Base-by-base conservation (phyloP, 257 asterid genomes). In the Solanum phureja region DNA sequence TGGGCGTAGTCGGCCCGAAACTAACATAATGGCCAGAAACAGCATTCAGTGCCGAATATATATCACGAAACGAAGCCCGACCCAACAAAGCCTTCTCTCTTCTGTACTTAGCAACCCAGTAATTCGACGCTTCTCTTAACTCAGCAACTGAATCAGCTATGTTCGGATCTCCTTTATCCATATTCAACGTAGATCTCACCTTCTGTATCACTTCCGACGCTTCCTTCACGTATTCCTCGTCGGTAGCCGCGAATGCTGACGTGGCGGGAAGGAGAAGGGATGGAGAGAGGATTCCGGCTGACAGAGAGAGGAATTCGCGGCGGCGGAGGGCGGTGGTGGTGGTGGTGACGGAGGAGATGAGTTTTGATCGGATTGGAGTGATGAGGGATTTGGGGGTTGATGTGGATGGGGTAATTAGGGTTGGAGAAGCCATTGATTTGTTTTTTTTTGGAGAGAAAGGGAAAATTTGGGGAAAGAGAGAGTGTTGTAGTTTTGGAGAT, bases 31-130 rank as follows among this genome's bases (percentile, higher is more conserved):
- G 99, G 88, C 99, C 99, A 66, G 99, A 95, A 68, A 97, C 99
- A 4, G 99, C 99, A 44, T 97, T 95, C 0, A 95, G 95, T 40
- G 99, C 99, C 82, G 99, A 95, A 84, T 97, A 95, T 74, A 97
- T 92, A 64, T 97, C 99, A 7, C 99, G 92, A 91, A 97, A 95
- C 1, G 99, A 97, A 13, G 95, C 74, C 90, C 98, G 92, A 7
- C 96, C 98, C 75, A 97, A 86, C 0, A 97, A 92, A 5, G 92
- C 75, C 84, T 96, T 97, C 95, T 96, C 99, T 81, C 91, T 91
- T 90, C 99, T 89, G 88, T 94, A 97, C 93, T 97, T 97, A 0
- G 99, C 99, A 90, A 97, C 99, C 99, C 99, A 97, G 0, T 89
- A 86, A 90, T 97, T 97, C 9, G 99, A 97, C 0, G 92, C 87